Evolutionary conservation across 2,329 filamentous ascomycete species (phyloP).

Genomic region (Cladosporium sp.): DNA sequence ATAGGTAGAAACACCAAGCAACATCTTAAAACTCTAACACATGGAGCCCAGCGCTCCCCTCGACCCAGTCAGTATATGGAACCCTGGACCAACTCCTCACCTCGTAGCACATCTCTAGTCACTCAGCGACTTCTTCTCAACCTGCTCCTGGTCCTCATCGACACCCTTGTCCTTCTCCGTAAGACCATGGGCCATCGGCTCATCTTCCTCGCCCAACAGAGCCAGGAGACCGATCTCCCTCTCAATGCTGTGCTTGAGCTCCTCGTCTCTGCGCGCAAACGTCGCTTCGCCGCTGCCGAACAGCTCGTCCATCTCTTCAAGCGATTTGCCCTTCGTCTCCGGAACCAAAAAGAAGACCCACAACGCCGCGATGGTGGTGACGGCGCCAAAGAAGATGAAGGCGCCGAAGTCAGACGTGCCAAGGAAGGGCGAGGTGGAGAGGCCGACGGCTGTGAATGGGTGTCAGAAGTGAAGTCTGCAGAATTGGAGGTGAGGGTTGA

Average conservation of each 20-base stretch:
- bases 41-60: no score
- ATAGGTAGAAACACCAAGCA: no score
- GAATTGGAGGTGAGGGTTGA: background rate
- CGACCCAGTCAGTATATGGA: no score
- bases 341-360: constrained; percentile 51
- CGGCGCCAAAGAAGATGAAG: background rate
- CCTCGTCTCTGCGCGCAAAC: background rate
- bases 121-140: background rate
- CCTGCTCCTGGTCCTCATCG: background rate
- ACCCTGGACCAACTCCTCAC: no score
- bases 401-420: background rate
- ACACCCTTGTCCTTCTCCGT: background rate
- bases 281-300: constrained; percentile 3
- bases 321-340: constrained; percentile 17
- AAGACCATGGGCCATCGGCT: background rate
- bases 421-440: background rate
- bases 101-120: background rate
- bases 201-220: background rate
- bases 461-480: background rate
- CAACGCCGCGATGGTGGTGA: background rate
- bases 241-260: background rate
- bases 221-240: background rate
- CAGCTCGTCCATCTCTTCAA: constrained; percentile 22
- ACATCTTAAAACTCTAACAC: no score
- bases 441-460: background rate